Percentiles rank a stretch among this genome's conserved stretches.
phyloP scores from a whole-genome alignment of 2,329 filamentous ascomycete genomes.

The Cercospora citrullina region DNA sequence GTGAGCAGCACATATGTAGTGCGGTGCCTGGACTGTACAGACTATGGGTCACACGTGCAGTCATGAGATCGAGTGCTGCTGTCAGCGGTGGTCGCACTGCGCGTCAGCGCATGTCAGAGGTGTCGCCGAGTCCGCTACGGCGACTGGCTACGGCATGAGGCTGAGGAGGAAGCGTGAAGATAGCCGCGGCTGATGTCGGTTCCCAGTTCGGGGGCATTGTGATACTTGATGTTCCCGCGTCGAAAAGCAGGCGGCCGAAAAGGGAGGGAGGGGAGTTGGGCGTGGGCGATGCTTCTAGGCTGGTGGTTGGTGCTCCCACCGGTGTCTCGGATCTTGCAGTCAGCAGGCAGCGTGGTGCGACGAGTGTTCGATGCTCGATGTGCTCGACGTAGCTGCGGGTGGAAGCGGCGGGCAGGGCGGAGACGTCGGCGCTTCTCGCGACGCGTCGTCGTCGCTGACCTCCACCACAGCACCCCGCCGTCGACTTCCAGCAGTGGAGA shows the following conservation, averaged over 20 bases:
- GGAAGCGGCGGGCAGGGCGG: background rate
- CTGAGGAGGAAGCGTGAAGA: background rate
- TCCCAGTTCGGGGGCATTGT: constrained; percentile 3
- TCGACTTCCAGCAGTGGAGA: background rate
- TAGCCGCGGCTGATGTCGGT: background rate
- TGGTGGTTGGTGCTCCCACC: constrained; percentile 1
- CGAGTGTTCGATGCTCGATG: background rate
- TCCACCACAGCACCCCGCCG: background rate
- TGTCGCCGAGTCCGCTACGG: background rate
- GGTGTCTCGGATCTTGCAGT: constrained; percentile 6
- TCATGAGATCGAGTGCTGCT: background rate
- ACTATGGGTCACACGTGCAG: background rate
- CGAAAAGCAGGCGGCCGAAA: constrained; percentile 14
- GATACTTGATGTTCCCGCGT: constrained; percentile 5
- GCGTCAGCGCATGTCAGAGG: background rate
- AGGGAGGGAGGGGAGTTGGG: background rate
- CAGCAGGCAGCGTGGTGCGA: background rate
- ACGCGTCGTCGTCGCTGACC: background rate
- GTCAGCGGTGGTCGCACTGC: background rate
- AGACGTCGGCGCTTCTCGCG: constrained; percentile 4
- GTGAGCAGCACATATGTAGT: constrained; percentile 19
- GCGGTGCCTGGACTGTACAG: background rate
- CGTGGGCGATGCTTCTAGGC: background rate
- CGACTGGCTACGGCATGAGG: background rate
- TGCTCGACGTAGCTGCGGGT: background rate